Base-by-base conservation (phyloP, 2,329 filamentous ascomycete species). In the Tympanopsis confertula region DNA sequence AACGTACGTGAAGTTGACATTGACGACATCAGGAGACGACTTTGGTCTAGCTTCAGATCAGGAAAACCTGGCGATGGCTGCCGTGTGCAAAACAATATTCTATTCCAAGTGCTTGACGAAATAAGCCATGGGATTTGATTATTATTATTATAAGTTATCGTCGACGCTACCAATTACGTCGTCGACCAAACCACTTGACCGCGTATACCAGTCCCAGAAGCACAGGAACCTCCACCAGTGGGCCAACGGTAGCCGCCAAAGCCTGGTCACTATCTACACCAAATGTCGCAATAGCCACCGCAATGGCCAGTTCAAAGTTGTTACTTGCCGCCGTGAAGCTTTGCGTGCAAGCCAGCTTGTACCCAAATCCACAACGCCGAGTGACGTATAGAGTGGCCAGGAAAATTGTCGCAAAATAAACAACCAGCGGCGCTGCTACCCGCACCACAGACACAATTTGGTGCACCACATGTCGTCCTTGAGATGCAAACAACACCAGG, bases 281-380 rank as follows among this genome's bases (percentile, higher is more conserved):
- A 53, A 74, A 80, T 1, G 69, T 69, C 2, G 74, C 70, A n/a
- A 80, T 68, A 2, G 71, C 72, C 2, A 80, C 74, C 1, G 75
- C 74, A 55, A 81, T 80, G 1, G 76, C 74, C 28, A 80, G 55
- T 53, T 81, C 76, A 46, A 80, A 80, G 46, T 80, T 80, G 46
- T 81, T 81, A 49, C 75, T 79, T 4, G 73, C 73, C 2, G 75
- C 76, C 0, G 74, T 80, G 45, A 80, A 78, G 47, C 71, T 74
- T 48, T 80, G 74, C 2, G 74, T 78, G 35, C 63, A 63, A 13
- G 66, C 63, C 14, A 77, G 47, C 44, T 62, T 63, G 48, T 80
- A 80, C 10, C 35, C 35, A 40, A 75, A 78, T 0, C 75, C 73
- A 28, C 71, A 56, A 19, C 62, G 62, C 41, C 62, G 62, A 20